Conservation (phyloP, 192 early-diverging fungal species). For the Umbelopsis ramanniana region DNA sequence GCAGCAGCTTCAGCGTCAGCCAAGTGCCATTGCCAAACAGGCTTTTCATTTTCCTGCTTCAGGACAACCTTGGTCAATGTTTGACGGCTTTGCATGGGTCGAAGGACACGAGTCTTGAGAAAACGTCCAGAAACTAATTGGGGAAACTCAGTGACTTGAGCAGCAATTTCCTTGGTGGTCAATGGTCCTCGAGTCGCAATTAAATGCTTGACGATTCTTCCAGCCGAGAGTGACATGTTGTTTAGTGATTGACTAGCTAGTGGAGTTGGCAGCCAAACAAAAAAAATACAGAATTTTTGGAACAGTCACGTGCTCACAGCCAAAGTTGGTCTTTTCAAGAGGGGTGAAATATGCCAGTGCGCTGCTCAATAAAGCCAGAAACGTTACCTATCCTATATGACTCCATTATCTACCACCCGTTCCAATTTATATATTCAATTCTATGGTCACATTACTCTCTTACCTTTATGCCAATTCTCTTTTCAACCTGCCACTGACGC, state of each 20-base stretch:
- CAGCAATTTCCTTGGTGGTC: conserved; percentile 12
- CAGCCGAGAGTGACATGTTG: conserved; percentile 14
- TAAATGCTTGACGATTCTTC: conserved; percentile 22
- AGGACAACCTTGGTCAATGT: not conserved
- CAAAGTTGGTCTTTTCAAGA: no score
- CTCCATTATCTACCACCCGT: no score
- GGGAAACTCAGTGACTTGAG: not conserved
- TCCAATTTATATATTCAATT: no score
- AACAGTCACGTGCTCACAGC: no score
- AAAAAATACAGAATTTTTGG: conserved; percentile 1
- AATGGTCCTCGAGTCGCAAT: conserved; percentile 14
- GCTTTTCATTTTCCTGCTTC: conserved; percentile 2
- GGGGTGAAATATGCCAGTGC: no score
- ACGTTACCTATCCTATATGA: no score
- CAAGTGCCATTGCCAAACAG: conserved; percentile 14
- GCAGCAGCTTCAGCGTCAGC: not conserved
- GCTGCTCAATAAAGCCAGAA: no score
- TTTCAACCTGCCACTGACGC: no score
- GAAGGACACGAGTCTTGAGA: conserved; percentile 15
- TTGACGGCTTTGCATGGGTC: conserved; percentile 12
- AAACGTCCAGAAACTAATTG: conserved; percentile 7
- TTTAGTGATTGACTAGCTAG: not conserved
- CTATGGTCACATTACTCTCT: no score
- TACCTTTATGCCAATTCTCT: no score
- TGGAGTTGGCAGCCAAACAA: not conserved